Percentiles rank a stretch among this genome's conserved stretches.
Conservation (phyloP, 2,329 filamentous ascomycete species). For the Trichoderma citrinoviride region DNA sequence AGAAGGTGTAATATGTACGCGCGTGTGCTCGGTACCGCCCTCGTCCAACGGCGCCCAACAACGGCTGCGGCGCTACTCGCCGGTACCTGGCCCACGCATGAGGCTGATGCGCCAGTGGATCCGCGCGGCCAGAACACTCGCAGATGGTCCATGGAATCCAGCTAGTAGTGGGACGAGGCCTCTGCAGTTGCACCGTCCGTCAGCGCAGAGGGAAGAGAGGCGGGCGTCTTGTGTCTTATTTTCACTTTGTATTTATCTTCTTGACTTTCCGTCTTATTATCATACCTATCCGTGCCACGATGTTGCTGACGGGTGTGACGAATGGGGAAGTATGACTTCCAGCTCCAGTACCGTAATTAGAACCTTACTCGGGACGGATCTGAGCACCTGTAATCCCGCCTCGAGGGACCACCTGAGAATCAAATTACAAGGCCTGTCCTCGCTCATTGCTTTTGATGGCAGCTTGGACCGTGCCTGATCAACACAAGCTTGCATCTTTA, state of each 20-base stretch:
- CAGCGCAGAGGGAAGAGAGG: too few species aligned
- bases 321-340: too few species aligned
- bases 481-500: neutral
- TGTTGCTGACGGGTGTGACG: neutral
- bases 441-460: neutral
- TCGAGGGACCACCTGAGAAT: neutral
- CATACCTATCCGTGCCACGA: neutral
- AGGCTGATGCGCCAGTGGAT: constrained; percentile 17
- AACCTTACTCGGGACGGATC: too few species aligned
- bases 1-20: too few species aligned
- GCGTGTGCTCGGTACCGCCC: constrained; percentile 8
- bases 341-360: too few species aligned
- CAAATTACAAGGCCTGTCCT: neutral
- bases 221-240: too few species aligned
- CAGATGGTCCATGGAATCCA: neutral
- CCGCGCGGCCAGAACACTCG: constrained; percentile 7
- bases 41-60: constrained; percentile 5
- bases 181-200: neutral
- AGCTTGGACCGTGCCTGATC: too few species aligned
- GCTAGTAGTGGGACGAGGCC: neutral
- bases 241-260: neutral
- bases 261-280: neutral
- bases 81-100: neutral
- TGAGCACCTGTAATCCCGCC: neutral
- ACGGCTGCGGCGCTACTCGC: neutral